These are phyloP conservation scores for Aureobasidium zeae DNA, from an alignment of 2,329 filamentous ascomycete species.

Conservation along the genomic window DNA sequence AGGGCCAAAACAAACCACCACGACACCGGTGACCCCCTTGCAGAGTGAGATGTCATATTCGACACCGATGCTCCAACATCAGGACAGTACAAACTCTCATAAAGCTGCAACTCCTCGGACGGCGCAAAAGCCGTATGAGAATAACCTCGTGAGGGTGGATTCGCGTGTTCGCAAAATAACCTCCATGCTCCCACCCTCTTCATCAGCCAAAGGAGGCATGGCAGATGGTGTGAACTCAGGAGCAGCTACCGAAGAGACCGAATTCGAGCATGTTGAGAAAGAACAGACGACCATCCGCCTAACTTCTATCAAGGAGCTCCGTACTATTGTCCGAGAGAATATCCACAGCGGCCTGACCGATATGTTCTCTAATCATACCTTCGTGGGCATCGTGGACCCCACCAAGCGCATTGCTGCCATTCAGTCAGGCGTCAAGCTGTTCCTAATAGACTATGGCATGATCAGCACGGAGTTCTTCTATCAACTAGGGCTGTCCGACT, in stretches of 20 bases:
- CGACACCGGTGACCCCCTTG: constrained; percentile 26
- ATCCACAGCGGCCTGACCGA: constrained; percentile 84
- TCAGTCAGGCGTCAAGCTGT: constrained; percentile 85
- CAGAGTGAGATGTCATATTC: constrained; percentile 17
- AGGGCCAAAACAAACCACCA: constrained; percentile 44
- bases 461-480: constrained; percentile 85
- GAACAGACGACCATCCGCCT: constrained; percentile 63
- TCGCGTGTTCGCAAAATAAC: constrained; percentile 87
- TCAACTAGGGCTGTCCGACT: constrained; percentile 87
- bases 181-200: constrained; percentile 69
- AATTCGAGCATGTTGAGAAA: constrained; percentile 65
- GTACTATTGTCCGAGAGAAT: constrained; percentile 66
- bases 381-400: constrained; percentile 87
- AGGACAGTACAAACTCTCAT: constrained; percentile 27
- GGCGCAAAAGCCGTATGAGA: constrained; percentile 59
- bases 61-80: constrained; percentile 28
- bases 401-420: constrained; percentile 80
- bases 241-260: constrained; percentile 41
- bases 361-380: constrained; percentile 78
- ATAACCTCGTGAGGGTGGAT: constrained; percentile 85
- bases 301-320: constrained; percentile 76
- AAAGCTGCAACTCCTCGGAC: constrained; percentile 26
- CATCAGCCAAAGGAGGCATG: constrained; percentile 26
- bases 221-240: constrained; percentile 18
- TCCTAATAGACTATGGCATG: constrained; percentile 86